Evolutionary conservation across 108 stramenopile genomes (phyloP), one percentile per base, ranked within the genome.

Genomic region (Skeletonema menzelii): DNA sequence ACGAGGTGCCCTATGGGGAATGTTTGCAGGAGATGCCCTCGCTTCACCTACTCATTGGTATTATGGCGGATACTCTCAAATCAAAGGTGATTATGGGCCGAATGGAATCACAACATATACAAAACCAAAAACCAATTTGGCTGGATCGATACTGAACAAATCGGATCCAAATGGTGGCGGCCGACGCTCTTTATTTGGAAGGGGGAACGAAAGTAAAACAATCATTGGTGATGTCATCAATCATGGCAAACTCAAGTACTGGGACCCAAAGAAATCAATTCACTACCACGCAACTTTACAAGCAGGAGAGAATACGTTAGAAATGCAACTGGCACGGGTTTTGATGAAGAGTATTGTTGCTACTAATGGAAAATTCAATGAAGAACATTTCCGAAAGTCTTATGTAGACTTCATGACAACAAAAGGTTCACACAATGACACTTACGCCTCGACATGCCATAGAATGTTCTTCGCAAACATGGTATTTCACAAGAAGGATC

Each of bases 381-480:
- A 73, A n/a, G 82, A 87, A 32, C 84, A 80, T 38, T 93, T 93
- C 65, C 88, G 90, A 10, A 30, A 92, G 13, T 87, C 85, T 10
- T 96, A 96, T 73, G 64, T 92, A 11, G 44, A 72, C n/a, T 95
- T 95, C 70, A 95, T 96, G 96, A 89, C 78, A 31, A 94, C 87
- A 15, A 82, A 90, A 27, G 88, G 81, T 32, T 82, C 82, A 10
- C 96, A 97, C 67, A 91, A 92, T 73, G 96, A 97, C 77, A 88
- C 94, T 1, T 97, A 97, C 68, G 94, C 92, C 2, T 84, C 81
- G 10, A 95, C 96, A 1, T 93, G 91, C 65, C 96, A 97, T 72
- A 88, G 96, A 15, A 95, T 97, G 93, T 97, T 95, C 86, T 95
- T 97, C 72, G 87, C 91, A 11, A 97, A 97, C 53, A 57, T 85